Conservation (phyloP, 2,329 filamentous ascomycete species). For the Thielaviopsis ethacetica region DNA sequence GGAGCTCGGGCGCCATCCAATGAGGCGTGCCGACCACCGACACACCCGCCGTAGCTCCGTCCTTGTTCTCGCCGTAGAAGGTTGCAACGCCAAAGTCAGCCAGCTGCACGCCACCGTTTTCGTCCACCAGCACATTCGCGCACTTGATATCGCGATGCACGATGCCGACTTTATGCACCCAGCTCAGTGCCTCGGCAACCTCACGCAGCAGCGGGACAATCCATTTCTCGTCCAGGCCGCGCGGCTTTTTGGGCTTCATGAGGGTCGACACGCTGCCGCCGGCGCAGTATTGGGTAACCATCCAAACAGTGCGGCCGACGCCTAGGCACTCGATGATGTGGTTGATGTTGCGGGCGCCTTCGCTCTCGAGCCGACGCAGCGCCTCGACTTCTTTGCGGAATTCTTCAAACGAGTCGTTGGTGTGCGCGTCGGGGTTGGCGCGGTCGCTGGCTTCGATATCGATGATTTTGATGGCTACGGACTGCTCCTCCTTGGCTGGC, state of each 20-base stretch:
- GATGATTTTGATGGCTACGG: slow-evolving; percentile 69
- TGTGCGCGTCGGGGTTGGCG: slow-evolving; percentile 36
- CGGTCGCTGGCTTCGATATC: slow-evolving; percentile 66
- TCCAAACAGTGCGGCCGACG: slow-evolving; percentile 69
- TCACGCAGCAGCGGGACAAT: slow-evolving; percentile 52
- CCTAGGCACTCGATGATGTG: slow-evolving; percentile 64
- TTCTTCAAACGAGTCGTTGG: slow-evolving; percentile 51
- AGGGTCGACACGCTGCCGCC: slow-evolving; percentile 66
- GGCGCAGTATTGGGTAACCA: slow-evolving; percentile 73
- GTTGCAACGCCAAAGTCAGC: slow-evolving; percentile 69
- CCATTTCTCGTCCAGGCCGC: slow-evolving; percentile 53
- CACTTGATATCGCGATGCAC: slow-evolving; percentile 59
- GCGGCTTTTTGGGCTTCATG: slow-evolving; percentile 50
- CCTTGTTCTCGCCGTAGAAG: slow-evolving; percentile 58
- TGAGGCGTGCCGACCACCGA: slow-evolving; percentile 72
- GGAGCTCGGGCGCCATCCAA: slow-evolving; percentile 75
- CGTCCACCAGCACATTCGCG: slow-evolving; percentile 66
- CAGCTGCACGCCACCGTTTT: slow-evolving; percentile 60
- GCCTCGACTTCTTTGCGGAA: slow-evolving; percentile 53
- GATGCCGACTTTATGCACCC: slow-evolving; percentile 52
- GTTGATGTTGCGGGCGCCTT: slow-evolving; percentile 64
- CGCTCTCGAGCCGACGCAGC: slow-evolving; percentile 56
- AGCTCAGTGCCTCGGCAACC: slow-evolving; percentile 47
- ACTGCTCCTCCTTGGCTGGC: slow-evolving; percentile 16
- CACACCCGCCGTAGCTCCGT: slow-evolving; percentile 44